phyloP scores from a whole-genome alignment of 495 filamentous ascomycete species.

The Lasiosphaeria hispida region DNA sequence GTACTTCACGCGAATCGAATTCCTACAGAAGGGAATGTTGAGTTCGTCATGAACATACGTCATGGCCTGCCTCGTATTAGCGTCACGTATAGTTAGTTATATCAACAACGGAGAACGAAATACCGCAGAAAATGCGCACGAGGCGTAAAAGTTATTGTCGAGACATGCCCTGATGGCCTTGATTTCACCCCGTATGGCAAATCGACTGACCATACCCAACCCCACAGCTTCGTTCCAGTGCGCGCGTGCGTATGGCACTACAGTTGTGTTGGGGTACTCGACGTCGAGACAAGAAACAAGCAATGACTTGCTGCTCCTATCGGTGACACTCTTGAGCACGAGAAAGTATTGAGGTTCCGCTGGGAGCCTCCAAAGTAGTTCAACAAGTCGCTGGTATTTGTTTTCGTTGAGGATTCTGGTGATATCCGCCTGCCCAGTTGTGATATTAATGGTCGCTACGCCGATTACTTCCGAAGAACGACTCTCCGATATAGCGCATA shows the following conservation, averaged over 20 bases:
- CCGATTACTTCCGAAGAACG: conserved; percentile 79
- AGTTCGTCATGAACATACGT: conserved; percentile 73
- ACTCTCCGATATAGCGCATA: conserved; percentile 91
- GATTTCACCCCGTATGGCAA: conserved; percentile 74
- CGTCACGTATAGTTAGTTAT: not conserved
- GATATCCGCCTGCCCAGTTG: conserved; percentile 63
- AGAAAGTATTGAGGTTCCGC: conserved; percentile 28
- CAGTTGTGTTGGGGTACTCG: conserved; percentile 55
- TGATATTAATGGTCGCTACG: conserved; percentile 82
- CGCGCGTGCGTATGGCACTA: conserved; percentile 71
- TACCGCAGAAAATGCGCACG: conserved; percentile 86
- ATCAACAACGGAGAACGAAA: conserved; percentile 25
- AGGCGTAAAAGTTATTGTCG: conserved; percentile 83
- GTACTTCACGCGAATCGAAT: conserved; percentile 82
- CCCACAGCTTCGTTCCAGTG: conserved; percentile 86
- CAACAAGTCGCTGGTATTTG: conserved; percentile 61
- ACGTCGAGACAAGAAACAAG: conserved; percentile 61
- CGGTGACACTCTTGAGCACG: conserved; percentile 49
- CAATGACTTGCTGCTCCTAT: conserved; percentile 70
- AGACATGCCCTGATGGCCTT: conserved; percentile 76
- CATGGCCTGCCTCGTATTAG: conserved; percentile 56
- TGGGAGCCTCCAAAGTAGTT: conserved; percentile 64
- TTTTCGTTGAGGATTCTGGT: conserved; percentile 69
- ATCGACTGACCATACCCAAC: conserved; percentile 71
- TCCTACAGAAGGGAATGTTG: conserved; percentile 61